Percentiles rank a stretch among this genome's conserved stretches.
phyloP scores from a whole-genome alignment of 2,329 filamentous ascomycete species.

The Setomelanomma holmii region DNA sequence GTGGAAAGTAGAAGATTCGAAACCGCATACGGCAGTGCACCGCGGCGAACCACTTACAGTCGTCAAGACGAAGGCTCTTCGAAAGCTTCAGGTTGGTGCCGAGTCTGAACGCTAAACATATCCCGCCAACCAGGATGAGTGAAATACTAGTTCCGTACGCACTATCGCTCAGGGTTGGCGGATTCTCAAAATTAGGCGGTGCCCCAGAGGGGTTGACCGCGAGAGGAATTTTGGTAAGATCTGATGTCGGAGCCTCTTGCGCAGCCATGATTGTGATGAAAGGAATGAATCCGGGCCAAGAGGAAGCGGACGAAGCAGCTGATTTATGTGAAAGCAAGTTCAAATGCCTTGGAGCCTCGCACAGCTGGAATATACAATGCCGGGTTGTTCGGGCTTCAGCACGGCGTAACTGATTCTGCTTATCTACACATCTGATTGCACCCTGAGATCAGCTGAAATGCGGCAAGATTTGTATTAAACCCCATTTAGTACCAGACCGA shows the following conservation, averaged over 20 bases:
- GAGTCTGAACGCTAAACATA: conserved; percentile 1
- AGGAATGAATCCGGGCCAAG: background rate
- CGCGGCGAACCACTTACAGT: no score
- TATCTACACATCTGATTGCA: no score
- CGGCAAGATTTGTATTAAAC: no score
- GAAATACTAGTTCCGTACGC: background rate
- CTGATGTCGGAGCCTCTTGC: background rate
- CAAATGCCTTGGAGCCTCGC: no score
- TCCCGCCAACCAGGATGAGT: conserved; percentile 4
- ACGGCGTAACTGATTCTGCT: no score
- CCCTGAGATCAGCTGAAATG: no score
- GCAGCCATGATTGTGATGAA: background rate
- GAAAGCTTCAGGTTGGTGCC: conserved; percentile 1
- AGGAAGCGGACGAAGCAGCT: background rate
- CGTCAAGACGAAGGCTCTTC: conserved; percentile 5
- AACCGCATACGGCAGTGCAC: no score
- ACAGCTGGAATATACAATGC: no score
- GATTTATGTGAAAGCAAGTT: no score
- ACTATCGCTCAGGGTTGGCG: background rate
- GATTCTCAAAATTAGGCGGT: conserved; percentile 10
- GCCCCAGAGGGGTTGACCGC: conserved; percentile 8
- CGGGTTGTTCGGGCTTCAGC: no score
- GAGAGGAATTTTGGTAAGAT: conserved; percentile 5
- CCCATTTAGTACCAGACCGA: no score
- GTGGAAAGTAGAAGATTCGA: no score